These are phyloP conservation scores for Coccomyxa sp. DNA, from an alignment of 139 green algal species.

Conservation along the genomic window DNA sequence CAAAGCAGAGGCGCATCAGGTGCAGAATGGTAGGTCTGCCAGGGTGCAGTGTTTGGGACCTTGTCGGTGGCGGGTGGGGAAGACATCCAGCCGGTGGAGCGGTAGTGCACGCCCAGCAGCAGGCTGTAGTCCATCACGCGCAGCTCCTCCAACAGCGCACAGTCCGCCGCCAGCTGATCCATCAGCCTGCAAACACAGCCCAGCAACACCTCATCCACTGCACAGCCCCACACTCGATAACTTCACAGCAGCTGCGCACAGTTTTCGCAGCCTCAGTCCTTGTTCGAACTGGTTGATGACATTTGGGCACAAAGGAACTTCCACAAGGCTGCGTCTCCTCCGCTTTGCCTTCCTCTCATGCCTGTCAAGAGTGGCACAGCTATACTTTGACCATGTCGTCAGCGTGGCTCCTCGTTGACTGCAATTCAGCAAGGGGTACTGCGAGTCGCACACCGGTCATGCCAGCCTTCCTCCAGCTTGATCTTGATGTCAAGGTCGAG, in stretches of 20 bases:
- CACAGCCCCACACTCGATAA: neutral
- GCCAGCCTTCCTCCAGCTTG: slow-evolving; percentile 52
- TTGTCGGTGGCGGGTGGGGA: slow-evolving; percentile 18
- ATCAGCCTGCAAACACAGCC: slow-evolving; percentile 21
- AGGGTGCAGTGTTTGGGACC: neutral
- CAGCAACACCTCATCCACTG: neutral
- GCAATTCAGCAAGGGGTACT: neutral
- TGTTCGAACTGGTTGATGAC: no score
- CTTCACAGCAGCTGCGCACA: no score
- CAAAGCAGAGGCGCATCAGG: no score
- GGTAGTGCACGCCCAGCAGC: slow-evolving; percentile 78
- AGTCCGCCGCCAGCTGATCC: slow-evolving; percentile 64
- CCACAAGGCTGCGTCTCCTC: no score
- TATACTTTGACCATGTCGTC: no score
- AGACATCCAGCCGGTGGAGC: slow-evolving; percentile 14
- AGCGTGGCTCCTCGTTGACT: no score
- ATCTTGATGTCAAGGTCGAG: slow-evolving; percentile 69
- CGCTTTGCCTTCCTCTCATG: no score
- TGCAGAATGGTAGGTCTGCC: no score
- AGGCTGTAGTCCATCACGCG: slow-evolving; percentile 92
- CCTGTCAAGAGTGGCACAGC: no score
- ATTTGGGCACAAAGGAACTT: no score
- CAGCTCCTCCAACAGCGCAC: slow-evolving; percentile 50
- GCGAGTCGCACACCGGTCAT: slow-evolving; percentile 18
- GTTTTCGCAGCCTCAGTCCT: no score